Evolutionary conservation across 2,329 filamentous ascomycete genomes (phyloP), one percentile per base, ranked within the genome.

Genomic region (Ophiocordyceps sinensis): DNA sequence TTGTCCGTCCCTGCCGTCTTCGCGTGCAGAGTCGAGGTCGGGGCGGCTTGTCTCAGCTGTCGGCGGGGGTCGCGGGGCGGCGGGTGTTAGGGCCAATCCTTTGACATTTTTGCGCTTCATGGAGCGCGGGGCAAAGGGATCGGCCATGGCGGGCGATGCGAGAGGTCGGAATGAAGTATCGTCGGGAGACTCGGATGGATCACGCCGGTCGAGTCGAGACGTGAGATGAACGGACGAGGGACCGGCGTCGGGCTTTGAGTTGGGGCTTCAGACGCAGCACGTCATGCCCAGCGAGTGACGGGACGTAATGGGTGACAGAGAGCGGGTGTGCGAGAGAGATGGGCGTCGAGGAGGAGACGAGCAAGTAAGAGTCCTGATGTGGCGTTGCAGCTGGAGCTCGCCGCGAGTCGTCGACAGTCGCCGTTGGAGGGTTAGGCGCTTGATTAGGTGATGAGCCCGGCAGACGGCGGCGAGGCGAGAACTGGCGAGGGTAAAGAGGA

Each of bases 31-130:
- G 48, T 72, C 75, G 49, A 72, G 69, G 42, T 77, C 71, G 41
- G 62, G 64, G 54, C 78, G 77, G 44, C 74, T 84, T 45, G 77
- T 80, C 53, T 86, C 82, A 37, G 85, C 81, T 28, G 85, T 79
- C 41, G 79, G 76, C 41, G 77, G 67, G 39, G 76, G 68, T 46
- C 86, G 85, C 35, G 85, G 81, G 37, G 82, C 73, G 21, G 82
- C 79, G 39, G 85, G 79, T 54, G 78, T 88, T 57, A 98, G 71
- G 50, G 87, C 88, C 39, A 98, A 80, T 31, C 88, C 89, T 68
- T 96, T 96, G 63, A 94, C 83, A 61, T 98, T 98, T 77, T 96
- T 95, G 72, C 89, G 82, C 79, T 95, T 96, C 80, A 98, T 83
- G 46, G 91, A 93, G 64, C 76, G 75, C 64, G 74, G 74, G 47